phyloP scores from a whole-genome alignment of 2,329 filamentous ascomycete genomes.

The Talaromyces sp. region DNA sequence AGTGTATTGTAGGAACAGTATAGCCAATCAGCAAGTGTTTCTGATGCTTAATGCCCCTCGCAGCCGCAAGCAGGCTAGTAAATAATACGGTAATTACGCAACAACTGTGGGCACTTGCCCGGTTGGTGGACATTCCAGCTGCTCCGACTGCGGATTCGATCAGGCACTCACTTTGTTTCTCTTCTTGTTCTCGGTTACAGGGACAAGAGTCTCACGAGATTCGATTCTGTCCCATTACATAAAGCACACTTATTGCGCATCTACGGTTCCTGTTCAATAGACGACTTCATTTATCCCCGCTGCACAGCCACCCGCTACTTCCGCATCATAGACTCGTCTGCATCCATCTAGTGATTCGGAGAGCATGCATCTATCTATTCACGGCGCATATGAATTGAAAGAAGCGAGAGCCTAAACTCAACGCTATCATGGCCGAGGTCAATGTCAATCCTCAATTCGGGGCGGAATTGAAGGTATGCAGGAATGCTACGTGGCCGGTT shows the following conservation, averaged over 20 bases:
- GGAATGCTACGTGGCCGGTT: background rate
- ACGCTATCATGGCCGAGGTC: constrained; percentile 68
- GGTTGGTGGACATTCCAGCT: constrained; percentile 8
- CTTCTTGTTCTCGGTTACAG: background rate
- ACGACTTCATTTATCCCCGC: background rate
- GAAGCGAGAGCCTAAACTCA: constrained; percentile 9
- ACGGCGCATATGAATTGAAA: constrained; percentile 15
- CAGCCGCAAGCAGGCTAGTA: background rate
- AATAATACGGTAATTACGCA: constrained; percentile 9
- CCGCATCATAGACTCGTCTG: constrained; percentile 5
- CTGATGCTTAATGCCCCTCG: background rate
- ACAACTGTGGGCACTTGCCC: constrained; percentile 10
- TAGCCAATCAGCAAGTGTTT: background rate
- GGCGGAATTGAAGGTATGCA: constrained; percentile 79
- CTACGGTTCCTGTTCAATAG: background rate
- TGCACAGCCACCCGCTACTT: constrained; percentile 10
- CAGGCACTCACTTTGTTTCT: background rate
- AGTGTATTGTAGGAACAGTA: background rate
- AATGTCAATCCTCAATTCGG: constrained; percentile 85
- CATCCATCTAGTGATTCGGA: background rate
- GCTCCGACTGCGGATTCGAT: background rate
- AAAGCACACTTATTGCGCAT: background rate
- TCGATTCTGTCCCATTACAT: background rate
- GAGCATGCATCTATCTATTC: constrained; percentile 13
- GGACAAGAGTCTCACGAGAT: background rate